Evolutionary conservation across 768 basidiomycete species (phyloP), one percentile per base, ranked within the genome.

Genomic region (Pilatotrama ljubarskyi): DNA sequence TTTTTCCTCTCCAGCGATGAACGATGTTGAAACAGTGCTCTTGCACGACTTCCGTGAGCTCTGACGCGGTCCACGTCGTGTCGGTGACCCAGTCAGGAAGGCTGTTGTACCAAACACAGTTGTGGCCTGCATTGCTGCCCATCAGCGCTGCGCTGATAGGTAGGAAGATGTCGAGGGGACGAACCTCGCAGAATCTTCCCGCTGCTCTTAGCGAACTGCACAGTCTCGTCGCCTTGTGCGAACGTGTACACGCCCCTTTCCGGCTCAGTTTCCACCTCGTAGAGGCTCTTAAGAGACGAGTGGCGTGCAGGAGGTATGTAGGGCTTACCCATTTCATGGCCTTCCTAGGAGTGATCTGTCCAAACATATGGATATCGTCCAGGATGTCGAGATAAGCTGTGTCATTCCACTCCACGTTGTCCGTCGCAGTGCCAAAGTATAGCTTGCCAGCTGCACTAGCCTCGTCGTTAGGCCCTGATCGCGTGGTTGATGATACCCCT

Each of bases 241-340:
- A 82, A 84, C 0, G 76, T 81, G 69, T 81, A 84, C 5, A 66
- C 68, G 25, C 80, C 79, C 32, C 73, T 78, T 3, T 69, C 69
- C 6, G 81, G 81, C 58, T 84, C 82, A n/a, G 81, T 83, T 3
- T 79, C 77, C 58, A 80, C 78, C 82, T 84, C 10, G 1, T 5
- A 13, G 15, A 14, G 44, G 4, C 18, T 17, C 9, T 8, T 24
- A 24, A 25, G 22, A 35, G 13, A 36, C 7, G 3, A 2, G 6
- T 14, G 6, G 15, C 7, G 14, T 46, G 38, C 3, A 22, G 6
- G n/a, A 36, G 36, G 10, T n/a, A 43, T 41, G 35, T 25, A 11
- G 46, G 0, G 59, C 70, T 40, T 58, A 79, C 82, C 81, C 82
- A 83, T 79, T 84, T 84, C 81, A 83, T 81, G 49, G 74, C 77